Evolutionary conservation across 306 rosid species (phyloP).

Genomic region (Prunus salicina): DNA sequence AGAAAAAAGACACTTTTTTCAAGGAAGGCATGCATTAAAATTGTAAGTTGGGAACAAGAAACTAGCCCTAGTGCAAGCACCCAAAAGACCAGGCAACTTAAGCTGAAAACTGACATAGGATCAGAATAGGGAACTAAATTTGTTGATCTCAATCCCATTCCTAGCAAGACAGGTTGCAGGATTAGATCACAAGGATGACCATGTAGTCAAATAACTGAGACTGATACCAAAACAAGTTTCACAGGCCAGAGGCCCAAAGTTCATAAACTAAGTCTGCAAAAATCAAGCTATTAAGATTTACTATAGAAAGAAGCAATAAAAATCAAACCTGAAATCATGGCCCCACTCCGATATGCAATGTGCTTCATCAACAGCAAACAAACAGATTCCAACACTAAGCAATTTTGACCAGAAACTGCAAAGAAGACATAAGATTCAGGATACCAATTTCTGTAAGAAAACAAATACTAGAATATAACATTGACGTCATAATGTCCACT

Average conservation of each 20-base stretch:
- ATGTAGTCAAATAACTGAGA: not conserved
- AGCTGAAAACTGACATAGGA: not conserved
- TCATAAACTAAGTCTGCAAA: not conserved
- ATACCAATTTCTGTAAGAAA: conserved; percentile 3
- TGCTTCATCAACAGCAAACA: conserved; percentile 91
- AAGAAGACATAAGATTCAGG: conserved; percentile 14
- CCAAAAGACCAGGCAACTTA: not conserved
- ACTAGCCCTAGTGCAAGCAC: not conserved
- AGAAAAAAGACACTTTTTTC: not conserved
- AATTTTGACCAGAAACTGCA: conserved; percentile 92
- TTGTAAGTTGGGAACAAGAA: not conserved
- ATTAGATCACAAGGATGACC: not conserved
- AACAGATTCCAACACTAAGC: conserved; percentile 68
- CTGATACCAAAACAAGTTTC: not conserved
- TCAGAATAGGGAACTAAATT: not conserved
- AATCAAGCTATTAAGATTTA: conserved; percentile 6
- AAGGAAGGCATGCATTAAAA: not conserved
- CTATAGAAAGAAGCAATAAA: not conserved
- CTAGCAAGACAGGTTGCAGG: not conserved
- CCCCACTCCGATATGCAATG: conserved; percentile 99
- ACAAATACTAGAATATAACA: not conserved
- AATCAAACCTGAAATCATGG: conserved; percentile 65
- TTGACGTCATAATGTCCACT: not conserved
- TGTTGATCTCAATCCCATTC: not conserved
- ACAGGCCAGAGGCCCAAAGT: not conserved